Evolutionary conservation across 2,329 filamentous ascomycete species (phyloP), one percentile per base, ranked within the genome.

Genomic region (Zalaria sp.): DNA sequence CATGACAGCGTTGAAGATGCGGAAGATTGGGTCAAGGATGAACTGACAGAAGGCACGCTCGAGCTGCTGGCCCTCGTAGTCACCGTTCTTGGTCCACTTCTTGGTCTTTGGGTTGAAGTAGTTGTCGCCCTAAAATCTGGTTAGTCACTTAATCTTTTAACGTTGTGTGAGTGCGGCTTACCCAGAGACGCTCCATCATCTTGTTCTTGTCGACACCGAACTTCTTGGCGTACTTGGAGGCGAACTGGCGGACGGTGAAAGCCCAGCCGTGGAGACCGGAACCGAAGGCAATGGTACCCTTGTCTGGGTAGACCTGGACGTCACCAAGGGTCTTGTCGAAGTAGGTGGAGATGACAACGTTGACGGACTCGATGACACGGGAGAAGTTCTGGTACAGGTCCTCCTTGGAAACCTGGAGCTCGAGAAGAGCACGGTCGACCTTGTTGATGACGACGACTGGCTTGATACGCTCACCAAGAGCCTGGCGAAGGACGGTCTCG

Each of bases 171-270:
- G 18, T 18, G 18, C 18, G 18, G 10, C 78, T 67, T 70, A 85
- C 81, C 91, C 91, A 98, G 57, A 98, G 86, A 81, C 91, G 87
- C 76, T 95, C 86, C 84, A 96, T 94, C 91, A 98, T 95, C 86
- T 96, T 96, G 75, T 81, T 83, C 70, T 88, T 88, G 81, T 98
- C 89, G 59, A 98, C 91, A 83, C 91, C 91, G 61, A 98, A 98
- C 75, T 98, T 98, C 87, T 96, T 96, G 71, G 89, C 83, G 69
- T 98, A 98, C 61, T 82, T 80, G 64, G 78, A 68, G 57, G 91
- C 91, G 70, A 98, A 98, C 71, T 98, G 91, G 63, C 91, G 85
- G 73, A 96, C 73, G 61, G 91, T 98, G 81, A 98, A 98, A 62
- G 87, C 89, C 91, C 91, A 98, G 69, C 91, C 91, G 77, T 98